Conservation (phyloP, 2,329 filamentous ascomycete species). For the Raffaelea arxii region DNA sequence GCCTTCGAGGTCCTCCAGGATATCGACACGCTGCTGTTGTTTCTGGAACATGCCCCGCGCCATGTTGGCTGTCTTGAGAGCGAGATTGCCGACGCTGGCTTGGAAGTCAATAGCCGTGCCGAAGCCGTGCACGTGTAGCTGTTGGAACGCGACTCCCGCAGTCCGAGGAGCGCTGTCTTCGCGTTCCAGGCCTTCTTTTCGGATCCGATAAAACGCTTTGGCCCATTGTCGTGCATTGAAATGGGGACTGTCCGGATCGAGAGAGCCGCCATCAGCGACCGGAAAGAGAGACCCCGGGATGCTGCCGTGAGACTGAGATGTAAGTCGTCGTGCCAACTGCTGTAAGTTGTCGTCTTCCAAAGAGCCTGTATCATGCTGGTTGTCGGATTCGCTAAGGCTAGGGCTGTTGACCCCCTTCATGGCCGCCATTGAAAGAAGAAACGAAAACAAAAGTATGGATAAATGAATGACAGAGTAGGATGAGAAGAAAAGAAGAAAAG, state of each 20-base stretch:
- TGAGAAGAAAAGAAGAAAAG: no score
- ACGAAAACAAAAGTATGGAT: no score
- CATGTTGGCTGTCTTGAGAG: conserved; percentile 36
- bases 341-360: no score
- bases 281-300: no score
- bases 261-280: no score
- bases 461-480: no score
- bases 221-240: conserved; percentile 37
- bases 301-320: no score
- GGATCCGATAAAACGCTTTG: conserved; percentile 32
- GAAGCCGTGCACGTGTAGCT: conserved; percentile 58
- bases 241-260: conserved; percentile 33
- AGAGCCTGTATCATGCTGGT: no score
- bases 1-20: conserved; percentile 46
- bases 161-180: conserved; percentile 22
- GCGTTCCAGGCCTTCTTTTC: conserved; percentile 19
- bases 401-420: no score
- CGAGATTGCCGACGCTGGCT: conserved; percentile 53
- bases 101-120: conserved; percentile 61
- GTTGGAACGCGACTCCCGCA: conserved; percentile 54
- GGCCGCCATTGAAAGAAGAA: no score
- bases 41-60: conserved; percentile 39
- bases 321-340: no score
- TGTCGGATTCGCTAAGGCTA: no score
- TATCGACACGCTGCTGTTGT: conserved; percentile 42